Evolutionary conservation across 1,284 basidiomycete genomes (phyloP), one percentile per base, ranked within the genome.

Genomic region (Irpex sp.): DNA sequence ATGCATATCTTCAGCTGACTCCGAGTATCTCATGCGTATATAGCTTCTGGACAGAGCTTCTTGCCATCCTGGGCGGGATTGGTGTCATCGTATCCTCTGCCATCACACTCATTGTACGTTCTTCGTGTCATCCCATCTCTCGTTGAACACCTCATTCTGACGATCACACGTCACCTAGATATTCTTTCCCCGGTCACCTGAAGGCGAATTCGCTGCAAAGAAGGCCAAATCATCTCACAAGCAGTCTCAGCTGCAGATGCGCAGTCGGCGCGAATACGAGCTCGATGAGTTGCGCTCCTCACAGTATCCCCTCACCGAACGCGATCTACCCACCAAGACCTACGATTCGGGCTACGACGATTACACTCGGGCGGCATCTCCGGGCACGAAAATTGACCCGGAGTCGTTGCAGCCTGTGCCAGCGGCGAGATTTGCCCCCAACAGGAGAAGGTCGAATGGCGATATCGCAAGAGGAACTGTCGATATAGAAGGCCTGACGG

Each of bases 151-250:
- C 15, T 38, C 26, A 40, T 48, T 49, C 15, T 58, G 37, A 40
- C 57, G 21, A 0, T 58, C 34, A 51, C 6, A 7, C 17, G 21
- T 55, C 26, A 31, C 62, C 38, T 65, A 90, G 88, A 89, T 92
- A 36, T 92, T 92, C 79, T 92, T 92, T 75, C 89, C 90, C 37
- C 87, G 90, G 26, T 88, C 86, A 2, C 80, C 86, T 59, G 82
- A 88, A 71, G 77, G 78, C 51, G 89, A 91, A 74, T 62, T 71
- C 57, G 58, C 60, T 6, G 62, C 62, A 5, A 69, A 69, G 57
- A 58, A 64, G 11, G 62, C 62, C 26, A 26, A 36, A 9, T 64
- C 72, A 2, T 67, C 67, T 36, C 68, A 69, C 44, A 68, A 69
- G 47, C 19, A 58, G 19, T 47, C 34, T 3, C 52, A 58, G 21